Evolutionary conservation across 192 early-diverging fungal genomes (phyloP).

Genomic region (Lunasporangiospora selenospora): DNA sequence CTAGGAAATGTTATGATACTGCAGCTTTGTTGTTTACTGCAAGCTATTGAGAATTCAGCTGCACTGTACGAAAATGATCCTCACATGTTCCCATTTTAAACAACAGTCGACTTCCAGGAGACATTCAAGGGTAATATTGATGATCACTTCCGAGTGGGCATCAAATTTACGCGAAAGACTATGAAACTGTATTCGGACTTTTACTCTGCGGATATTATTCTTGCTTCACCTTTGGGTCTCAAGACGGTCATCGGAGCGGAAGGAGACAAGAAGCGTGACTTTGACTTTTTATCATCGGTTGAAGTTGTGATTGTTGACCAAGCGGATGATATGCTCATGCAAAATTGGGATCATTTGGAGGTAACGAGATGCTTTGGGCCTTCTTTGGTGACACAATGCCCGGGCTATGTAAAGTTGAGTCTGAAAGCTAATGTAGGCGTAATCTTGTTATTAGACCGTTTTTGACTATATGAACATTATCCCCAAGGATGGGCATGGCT

Average conservation of each 20-base stretch:
- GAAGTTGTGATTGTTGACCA: conserved; percentile 91
- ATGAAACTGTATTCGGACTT: conserved; percentile 90
- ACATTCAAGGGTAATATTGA: conserved; percentile 96
- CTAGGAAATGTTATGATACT: no score
- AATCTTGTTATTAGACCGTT: no score
- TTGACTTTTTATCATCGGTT: conserved; percentile 93
- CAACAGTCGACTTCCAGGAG: conserved; percentile 73
- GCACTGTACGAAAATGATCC: no score
- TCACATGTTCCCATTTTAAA: no score
- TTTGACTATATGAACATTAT: conserved; percentile 87
- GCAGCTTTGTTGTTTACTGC: not conserved
- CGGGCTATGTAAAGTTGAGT: no score
- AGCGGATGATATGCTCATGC: conserved; percentile 90
- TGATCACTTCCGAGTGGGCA: conserved; percentile 92
- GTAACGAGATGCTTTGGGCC: no score
- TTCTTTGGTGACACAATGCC: no score
- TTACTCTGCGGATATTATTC: conserved; percentile 89
- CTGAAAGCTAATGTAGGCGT: no score
- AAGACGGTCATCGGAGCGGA: conserved; percentile 85
- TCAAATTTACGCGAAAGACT: conserved; percentile 87
- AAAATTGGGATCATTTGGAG: conserved; percentile 97
- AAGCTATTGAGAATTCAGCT: no score
- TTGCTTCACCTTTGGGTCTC: conserved; percentile 92
- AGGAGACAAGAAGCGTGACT: conserved; percentile 89
- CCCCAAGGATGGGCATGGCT: conserved; percentile 91